Percentiles rank a stretch among this genome's conserved stretches.
phyloP scores from a whole-genome alignment of 805 yeast species.

The Teunomyces tritomae region DNA sequence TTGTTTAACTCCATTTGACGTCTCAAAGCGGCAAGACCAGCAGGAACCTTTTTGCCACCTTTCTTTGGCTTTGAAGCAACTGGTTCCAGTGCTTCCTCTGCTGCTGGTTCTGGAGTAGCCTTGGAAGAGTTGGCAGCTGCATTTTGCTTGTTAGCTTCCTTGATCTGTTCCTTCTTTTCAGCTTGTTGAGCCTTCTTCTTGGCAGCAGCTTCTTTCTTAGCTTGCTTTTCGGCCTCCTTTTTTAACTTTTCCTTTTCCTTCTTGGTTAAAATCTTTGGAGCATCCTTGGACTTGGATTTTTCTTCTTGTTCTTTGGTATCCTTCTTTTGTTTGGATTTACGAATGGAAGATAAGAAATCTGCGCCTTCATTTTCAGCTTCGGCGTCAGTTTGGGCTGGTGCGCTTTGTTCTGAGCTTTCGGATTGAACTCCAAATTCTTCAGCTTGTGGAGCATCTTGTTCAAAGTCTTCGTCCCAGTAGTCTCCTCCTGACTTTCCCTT shows the following conservation, averaged over 20 bases:
- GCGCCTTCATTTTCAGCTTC: conserved; percentile 30
- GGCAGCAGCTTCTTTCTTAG: conserved; percentile 86
- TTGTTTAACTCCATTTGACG: conserved; percentile 86
- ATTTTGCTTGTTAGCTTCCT: conserved; percentile 44
- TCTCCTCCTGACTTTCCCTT: conserved; percentile 65
- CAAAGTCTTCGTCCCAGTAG: conserved; percentile 73
- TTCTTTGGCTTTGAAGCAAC: conserved; percentile 35
- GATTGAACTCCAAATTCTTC: conserved; percentile 33
- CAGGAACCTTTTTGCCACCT: conserved; percentile 78
- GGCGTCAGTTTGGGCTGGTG: conserved; percentile 13
- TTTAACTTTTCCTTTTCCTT: conserved; percentile 93
- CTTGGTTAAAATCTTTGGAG: conserved; percentile 79
- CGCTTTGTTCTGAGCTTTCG: conserved; percentile 17
- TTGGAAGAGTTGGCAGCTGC: conserved; percentile 35
- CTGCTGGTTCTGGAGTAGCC: conserved; percentile 33
- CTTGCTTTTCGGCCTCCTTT: conserved; percentile 87
- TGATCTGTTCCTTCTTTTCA: conserved; percentile 56
- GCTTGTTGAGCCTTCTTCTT: conserved; percentile 75
- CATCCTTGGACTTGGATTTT: conserved; percentile 48
- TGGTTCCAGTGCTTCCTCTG: conserved; percentile 31
- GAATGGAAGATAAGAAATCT: conserved; percentile 76
- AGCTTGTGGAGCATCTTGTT: conserved; percentile 34
- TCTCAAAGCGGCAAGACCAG: conserved; percentile 87
- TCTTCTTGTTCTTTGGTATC: conserved; percentile 64
- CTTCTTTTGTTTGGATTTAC: conserved; percentile 76